Evolutionary conservation across 345 rosid genomes (phyloP).

Genomic region (Hibiscus trionum): DNA sequence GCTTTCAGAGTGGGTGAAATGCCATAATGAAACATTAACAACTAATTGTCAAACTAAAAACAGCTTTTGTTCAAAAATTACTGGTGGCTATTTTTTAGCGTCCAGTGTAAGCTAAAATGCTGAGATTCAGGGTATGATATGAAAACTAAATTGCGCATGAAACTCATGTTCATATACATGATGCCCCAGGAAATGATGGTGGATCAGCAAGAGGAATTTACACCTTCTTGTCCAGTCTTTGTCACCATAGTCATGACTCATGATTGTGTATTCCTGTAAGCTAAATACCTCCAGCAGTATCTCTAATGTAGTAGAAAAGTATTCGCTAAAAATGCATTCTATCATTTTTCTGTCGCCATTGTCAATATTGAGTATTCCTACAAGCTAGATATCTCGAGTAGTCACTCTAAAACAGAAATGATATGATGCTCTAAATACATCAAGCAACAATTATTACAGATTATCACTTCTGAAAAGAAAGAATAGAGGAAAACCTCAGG

Average conservation of each 20-base stretch:
- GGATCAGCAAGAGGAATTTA: background rate
- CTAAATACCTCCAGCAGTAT: background rate
- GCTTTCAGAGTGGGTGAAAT: background rate
- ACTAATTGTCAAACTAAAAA: background rate
- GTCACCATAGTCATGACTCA: background rate
- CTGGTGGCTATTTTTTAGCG: background rate
- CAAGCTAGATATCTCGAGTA: background rate
- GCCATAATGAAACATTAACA: background rate
- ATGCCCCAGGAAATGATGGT: background rate
- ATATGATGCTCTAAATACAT: background rate
- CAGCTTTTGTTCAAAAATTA: background rate
- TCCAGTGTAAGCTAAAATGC: background rate
- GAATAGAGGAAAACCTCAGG: conserved; percentile 63
- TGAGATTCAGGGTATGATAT: background rate
- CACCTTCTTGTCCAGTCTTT: background rate
- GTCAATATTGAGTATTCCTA: background rate
- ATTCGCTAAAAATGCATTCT: background rate
- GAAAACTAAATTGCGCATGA: background rate
- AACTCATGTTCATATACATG: background rate
- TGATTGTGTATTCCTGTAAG: background rate
- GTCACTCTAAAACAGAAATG: background rate
- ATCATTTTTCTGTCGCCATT: background rate
- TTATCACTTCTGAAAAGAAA: conserved; percentile 9
- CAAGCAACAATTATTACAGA: background rate
- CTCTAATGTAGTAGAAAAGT: background rate